Base-by-base conservation (phyloP, 208 protist genomes). In the Zelonia costaricensis region DNA sequence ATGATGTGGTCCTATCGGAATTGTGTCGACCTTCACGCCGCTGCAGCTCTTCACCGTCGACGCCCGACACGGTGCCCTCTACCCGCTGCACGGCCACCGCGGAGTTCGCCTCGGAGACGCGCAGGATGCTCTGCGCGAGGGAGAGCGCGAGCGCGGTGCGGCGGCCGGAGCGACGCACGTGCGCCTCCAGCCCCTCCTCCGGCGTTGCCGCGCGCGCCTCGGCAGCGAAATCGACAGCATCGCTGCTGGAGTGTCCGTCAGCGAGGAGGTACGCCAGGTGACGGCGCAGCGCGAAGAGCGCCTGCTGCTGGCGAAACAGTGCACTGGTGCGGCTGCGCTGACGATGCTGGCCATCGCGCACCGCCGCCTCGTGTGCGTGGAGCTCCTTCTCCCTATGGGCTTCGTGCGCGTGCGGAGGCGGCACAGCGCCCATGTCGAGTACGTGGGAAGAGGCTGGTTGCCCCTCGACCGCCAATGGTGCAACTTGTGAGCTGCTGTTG, bases 251-350 rank as follows among this genome's bases (percentile, higher is more conserved):
- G 35, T 58, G 1, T 16, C 43, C 52, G 36, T 30, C 38, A 15
- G 66, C 66, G 27, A 73, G 43, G 20, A 73, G 33, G 58, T 73
- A 73, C 15, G 66, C 66, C 1, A 73, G 51, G 35, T 52, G 66
- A n/a, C 66, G 66, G 7, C 66, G 66, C 51, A 73, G 36, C 2
- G 43, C 20, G 48, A 73, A 66, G 7, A 73, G 30, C 7, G 18
- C 12, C 28, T 73, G 66, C 42, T 73, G 66, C 49, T 44, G 66
- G 4, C 28, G 48, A 42, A 65, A 72, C 10, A 57, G 28, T 7
- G n/a, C n/a, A n/a, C 5, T 43, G 52, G 2, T 4, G 52, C 18
- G 16, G 49, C 2, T 2, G 22, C 31, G 33, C 33, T 31, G 52
- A 3, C 15, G 36, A 12, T 9, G 33, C 10, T 43, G 16, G 33